Percentiles rank a stretch among this genome's conserved stretches.
phyloP scores from a whole-genome alignment of 192 early-diverging fungal species.

The Coemansia sp. region DNA sequence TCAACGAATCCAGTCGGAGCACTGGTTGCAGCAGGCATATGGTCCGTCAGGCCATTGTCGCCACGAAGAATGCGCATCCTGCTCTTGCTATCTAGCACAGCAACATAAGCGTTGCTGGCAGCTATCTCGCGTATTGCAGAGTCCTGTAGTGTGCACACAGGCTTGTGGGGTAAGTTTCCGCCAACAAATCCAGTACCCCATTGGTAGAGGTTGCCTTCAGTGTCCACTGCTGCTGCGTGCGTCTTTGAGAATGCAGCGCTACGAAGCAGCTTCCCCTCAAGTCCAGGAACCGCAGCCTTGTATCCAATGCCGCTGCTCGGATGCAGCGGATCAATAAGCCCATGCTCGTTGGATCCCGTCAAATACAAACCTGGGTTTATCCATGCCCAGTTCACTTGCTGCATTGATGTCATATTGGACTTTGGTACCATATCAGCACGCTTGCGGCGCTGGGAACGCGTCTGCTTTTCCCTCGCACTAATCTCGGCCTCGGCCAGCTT shows the following conservation, averaged over 20 bases:
- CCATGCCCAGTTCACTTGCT: conserved; percentile 52
- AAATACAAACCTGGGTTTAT: conserved; percentile 43
- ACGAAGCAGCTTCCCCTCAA: conserved; percentile 38
- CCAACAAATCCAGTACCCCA: conserved; percentile 50
- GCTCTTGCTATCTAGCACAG: conserved; percentile 30
- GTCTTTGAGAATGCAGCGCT: conserved; percentile 36
- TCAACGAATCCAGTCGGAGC: neutral
- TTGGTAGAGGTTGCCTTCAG: conserved; percentile 35
- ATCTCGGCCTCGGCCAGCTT: neutral
- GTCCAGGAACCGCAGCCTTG: conserved; percentile 29
- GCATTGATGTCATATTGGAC: conserved; percentile 16
- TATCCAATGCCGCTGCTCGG: conserved; percentile 21
- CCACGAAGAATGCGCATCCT: conserved; percentile 30
- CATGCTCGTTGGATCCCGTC: conserved; percentile 38
- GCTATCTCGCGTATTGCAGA: conserved; percentile 20
- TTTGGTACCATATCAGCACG: conserved; percentile 22
- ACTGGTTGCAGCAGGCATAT: neutral
- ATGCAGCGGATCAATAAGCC: conserved; percentile 35
- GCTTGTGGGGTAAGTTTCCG: conserved; percentile 15
- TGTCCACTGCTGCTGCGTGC: conserved; percentile 37
- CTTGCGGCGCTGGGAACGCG: conserved; percentile 7
- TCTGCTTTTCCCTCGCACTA: conserved; percentile 6
- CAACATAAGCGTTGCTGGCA: conserved; percentile 26
- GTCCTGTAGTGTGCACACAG: conserved; percentile 25
- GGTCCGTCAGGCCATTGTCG: neutral